Evolutionary conservation across 768 basidiomycete genomes (phyloP), one percentile per base, ranked within the genome.

Genomic region (Tephrocybe sp.): DNA sequence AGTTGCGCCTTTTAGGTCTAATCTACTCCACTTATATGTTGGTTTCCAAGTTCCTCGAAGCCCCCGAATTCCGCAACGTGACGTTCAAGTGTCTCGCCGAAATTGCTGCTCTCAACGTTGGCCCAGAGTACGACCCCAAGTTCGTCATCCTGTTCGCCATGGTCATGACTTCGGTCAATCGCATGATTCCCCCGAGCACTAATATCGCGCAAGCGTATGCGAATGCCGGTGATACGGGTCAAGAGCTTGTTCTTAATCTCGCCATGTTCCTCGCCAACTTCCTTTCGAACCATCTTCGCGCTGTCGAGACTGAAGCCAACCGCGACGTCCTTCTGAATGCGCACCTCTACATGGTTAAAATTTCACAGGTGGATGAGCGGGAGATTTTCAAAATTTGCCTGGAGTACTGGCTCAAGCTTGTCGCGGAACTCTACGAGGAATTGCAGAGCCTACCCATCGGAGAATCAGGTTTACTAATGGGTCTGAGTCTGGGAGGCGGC

Each of bases 381-480:
- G 97, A 99, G 69, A 90, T 99, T 57, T 98, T 98, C 85, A 99
- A 99, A 73, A 97, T 99, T 63, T 97, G 96, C 60, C 72, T 98
- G 63, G 97, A 98, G 65, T 99, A 98, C 72, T 99, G 97, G 93
- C 68, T 85, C 48, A 94, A 95, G 68, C 85, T 99, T 23, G 96
- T 99, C 12, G 84, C 93, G 1, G 96, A 97, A 65, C 79, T 99
- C 17, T 98, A 99, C 65, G 96, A 98, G 56, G 97, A 99, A 74
- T 89, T 97, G 45, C 94, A 97, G 67, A 87, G 85, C 54, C 67
- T 97, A 17, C 93, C 94, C 2, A 91, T 92, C 60, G 86, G 91
- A 43, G 90, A 92, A 44, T 88, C 86, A 18, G 83, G 93, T 53
- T 64, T 92, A 37, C 78, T 98, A 62, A 95, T 98, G 86, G 88